Conservation (phyloP, 257 asterid genomes). For the Paraleonurus japonicus region DNA sequence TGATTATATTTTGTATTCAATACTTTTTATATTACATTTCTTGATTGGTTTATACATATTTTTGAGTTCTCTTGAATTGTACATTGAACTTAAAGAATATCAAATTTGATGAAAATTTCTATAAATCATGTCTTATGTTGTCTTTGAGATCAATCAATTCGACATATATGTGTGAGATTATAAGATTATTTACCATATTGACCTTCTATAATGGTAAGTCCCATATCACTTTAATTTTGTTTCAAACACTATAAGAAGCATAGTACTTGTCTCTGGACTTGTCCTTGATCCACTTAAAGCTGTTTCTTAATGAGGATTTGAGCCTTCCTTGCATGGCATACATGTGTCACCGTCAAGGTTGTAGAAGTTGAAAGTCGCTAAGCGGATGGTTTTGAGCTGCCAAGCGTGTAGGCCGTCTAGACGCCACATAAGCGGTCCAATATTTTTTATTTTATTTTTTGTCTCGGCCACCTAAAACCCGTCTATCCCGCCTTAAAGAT, state of each 20-base stretch:
- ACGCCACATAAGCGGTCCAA: too few relatives aligned
- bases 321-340: too few relatives aligned
- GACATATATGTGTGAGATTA: not conserved
- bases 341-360: too few relatives aligned
- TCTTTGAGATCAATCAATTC: not conserved
- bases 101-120: not conserved
- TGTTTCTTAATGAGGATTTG: conserved; percentile 32
- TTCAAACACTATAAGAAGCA: not conserved
- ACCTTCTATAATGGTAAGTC: too few relatives aligned
- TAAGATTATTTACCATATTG: too few relatives aligned
- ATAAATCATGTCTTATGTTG: not conserved
- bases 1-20: not conserved
- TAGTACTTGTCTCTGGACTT: conserved; percentile 32
- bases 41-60: conserved; percentile 16
- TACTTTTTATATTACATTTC: conserved; percentile 3
- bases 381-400: too few relatives aligned
- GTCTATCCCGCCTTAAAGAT: too few relatives aligned
- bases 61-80: not conserved
- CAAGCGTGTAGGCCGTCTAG: too few relatives aligned
- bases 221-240: conserved; percentile 5
- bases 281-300: conserved; percentile 79
- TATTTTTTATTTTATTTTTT: too few relatives aligned
- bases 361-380: too few relatives aligned
- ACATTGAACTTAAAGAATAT: not conserved
- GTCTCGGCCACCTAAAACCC: too few relatives aligned